Evolutionary conservation across 352 stramenopile genomes (phyloP), one percentile per base, ranked within the genome.

Genomic region (Blastocystis sp.): DNA sequence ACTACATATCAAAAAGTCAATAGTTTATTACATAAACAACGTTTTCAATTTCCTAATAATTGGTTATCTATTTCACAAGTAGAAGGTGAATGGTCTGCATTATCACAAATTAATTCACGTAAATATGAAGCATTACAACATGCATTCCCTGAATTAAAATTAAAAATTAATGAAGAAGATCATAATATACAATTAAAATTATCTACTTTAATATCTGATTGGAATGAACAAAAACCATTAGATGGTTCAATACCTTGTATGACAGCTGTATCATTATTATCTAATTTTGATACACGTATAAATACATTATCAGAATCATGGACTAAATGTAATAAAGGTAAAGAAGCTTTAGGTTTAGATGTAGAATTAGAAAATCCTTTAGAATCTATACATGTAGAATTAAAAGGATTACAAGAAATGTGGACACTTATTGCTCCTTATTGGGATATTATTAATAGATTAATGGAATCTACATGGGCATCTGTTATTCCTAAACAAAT

Each of bases 41-140:
- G 88, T 13, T 94, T 92, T 71, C 71, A 80, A 44, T 95, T 98
- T 47, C 74, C 77, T 18, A 47, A 75, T 3, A 85, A 95, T 56
- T 99, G 92, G 92, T 79, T 93, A 25, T 92, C 93, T 43, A 74
- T 86, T 0, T 87, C 83, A 25, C 83, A 94, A 59, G 77, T 96
- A 3, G 82, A 91, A 72, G 90, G 86, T 48, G 85, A 94, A 31
- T 93, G 89, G 75, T 82, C 93, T 66, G 83, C 91, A 43, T 86
- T 96, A 55, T 67, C 83, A 59, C 78, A 85, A 47, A 75, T 89
- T 6, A 49, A 86, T 6, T 68, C 66, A 0, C 75, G 77, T 21
- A 74, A 75, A 32, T 75, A 56, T 34, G 71, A 70, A 18, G 71
- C 70, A 4, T 95, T 99, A 84, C 84, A 96, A 68, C 82, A 84